phyloP scores from a whole-genome alignment of 148 eudicot species.

The Silene uniflora region DNA sequence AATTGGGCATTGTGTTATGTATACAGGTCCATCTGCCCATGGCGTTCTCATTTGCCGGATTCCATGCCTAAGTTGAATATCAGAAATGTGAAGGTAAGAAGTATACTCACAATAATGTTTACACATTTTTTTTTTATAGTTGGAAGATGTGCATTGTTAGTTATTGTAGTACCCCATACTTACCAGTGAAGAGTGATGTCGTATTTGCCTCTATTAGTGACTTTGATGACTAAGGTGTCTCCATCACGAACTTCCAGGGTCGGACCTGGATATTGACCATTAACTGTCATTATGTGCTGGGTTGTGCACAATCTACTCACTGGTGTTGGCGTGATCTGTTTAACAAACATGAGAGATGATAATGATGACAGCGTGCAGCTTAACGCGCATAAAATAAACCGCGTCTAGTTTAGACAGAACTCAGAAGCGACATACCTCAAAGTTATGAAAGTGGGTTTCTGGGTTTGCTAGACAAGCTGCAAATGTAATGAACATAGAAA shows the following conservation, averaged over 20 bases:
- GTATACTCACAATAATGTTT: background rate
- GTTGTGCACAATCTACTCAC: conserved; percentile 75
- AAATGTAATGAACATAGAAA: conserved; percentile 31
- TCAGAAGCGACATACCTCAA: conserved; percentile 44
- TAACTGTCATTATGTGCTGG: conserved; percentile 58
- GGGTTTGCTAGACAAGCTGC: conserved; percentile 42
- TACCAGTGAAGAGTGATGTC: conserved; percentile 89
- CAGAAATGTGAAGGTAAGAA: background rate
- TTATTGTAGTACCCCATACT: background rate
- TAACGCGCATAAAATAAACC: background rate
- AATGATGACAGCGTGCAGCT: background rate
- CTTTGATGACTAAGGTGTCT: conserved; percentile 64
- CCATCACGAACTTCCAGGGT: conserved; percentile 63
- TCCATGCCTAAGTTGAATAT: conserved; percentile 65
- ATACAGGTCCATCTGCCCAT: conserved; percentile 98
- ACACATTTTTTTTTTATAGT: background rate
- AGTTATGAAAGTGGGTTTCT: conserved; percentile 54
- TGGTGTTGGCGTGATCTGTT: conserved; percentile 61
- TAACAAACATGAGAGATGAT: conserved; percentile 9
- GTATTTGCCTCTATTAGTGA: conserved; percentile 55
- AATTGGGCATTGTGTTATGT: conserved; percentile 87
- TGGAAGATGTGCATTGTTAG: background rate
- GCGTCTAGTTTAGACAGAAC: background rate
- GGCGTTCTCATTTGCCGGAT: conserved; percentile 76
- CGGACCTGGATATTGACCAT: conserved; percentile 92